Evolutionary conservation across 2,329 filamentous ascomycete genomes (phyloP), one percentile per base, ranked within the genome.

Genomic region (Colletotrichum kahawae): DNA sequence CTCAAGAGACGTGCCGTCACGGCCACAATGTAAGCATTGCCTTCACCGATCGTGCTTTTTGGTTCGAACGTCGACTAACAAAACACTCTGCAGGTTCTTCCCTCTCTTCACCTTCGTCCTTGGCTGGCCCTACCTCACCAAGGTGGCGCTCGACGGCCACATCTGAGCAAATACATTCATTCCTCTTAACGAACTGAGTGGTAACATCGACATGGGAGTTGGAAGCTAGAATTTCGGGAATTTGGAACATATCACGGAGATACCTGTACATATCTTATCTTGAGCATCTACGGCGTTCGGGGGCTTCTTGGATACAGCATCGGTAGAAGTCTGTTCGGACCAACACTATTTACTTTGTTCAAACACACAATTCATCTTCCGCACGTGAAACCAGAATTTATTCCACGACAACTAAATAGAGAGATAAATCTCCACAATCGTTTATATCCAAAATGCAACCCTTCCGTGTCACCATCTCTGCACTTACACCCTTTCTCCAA

Each of bases 11-110:
- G 82, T 7, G 78, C 82, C 24, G 80, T 66, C 48, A 77, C 77
- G 54, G 78, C 81, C 56, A 76, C 78, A 9, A 75, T 87, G 85
- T 87, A 84, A 77, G 84, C 80, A 67, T 21, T 9, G 2, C 12
- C 29, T 12, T 54, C 2, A 31, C 16, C 16, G 5, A 21, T 24
- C 13, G 9, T 10, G 38, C 6, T 7, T 34, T 24, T 31, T 31
- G 27, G 5, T 27, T 24, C 1, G 10, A 16, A 27, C 21, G 10
- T 56, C 10, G 24, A 38, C 66, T 76, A 67, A 76, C 71, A 67
- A 4, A 24, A 5, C 12, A 31, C 27, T 10, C 7, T 13, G 63
- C 27, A 77, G 76, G 31, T 70, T 68, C 60, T 56, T 62, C 14
- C 36, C 65, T 21, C 59, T 66, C 31, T 38, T 48, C 12, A 16